Conservation (phyloP, 768 basidiomycete genomes). For the Psilocybe sp. region DNA sequence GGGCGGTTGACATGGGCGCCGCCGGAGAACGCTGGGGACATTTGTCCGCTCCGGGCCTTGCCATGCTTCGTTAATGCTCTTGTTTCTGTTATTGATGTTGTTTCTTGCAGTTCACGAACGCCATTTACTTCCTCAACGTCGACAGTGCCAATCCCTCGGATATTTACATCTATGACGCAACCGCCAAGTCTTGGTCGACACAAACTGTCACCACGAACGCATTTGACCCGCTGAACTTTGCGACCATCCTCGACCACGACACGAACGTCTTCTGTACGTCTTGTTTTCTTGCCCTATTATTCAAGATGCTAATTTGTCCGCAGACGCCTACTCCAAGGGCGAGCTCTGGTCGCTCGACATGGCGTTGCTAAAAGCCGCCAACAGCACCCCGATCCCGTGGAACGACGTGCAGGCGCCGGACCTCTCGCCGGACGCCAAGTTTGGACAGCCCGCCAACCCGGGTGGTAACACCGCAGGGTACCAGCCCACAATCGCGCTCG, state of each 20-base stretch:
- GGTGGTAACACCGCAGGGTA: conserved; percentile 44
- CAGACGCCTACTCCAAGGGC: conserved; percentile 68
- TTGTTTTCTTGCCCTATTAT: not conserved
- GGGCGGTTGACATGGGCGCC: not conserved
- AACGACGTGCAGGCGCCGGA: conserved; percentile 51
- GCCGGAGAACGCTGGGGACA: not conserved
- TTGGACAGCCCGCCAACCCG: not conserved
- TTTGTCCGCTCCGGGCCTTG: not conserved
- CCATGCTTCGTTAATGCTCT: conserved; percentile 2
- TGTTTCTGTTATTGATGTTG: not conserved
- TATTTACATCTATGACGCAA: conserved; percentile 81
- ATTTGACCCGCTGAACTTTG: conserved; percentile 64
- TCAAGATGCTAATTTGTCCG: not conserved
- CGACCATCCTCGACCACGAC: conserved; percentile 87
- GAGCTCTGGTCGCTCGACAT: conserved; percentile 73
- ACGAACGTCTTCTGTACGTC: conserved; percentile 84
- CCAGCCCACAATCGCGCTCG: conserved; percentile 73
- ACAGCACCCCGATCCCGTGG: conserved; percentile 62
- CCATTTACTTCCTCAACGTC: conserved; percentile 80
- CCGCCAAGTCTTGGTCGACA: conserved; percentile 71
- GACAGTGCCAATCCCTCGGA: conserved; percentile 66
- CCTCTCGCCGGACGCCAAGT: conserved; percentile 28
- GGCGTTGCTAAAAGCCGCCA: conserved; percentile 58
- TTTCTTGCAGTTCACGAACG: conserved; percentile 66
- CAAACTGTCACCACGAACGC: conserved; percentile 54